Percentiles rank a stretch among this genome's conserved stretches.
Conservation (phyloP, 2,329 filamentous ascomycete species). For the Sclerotinia nivalis region DNA sequence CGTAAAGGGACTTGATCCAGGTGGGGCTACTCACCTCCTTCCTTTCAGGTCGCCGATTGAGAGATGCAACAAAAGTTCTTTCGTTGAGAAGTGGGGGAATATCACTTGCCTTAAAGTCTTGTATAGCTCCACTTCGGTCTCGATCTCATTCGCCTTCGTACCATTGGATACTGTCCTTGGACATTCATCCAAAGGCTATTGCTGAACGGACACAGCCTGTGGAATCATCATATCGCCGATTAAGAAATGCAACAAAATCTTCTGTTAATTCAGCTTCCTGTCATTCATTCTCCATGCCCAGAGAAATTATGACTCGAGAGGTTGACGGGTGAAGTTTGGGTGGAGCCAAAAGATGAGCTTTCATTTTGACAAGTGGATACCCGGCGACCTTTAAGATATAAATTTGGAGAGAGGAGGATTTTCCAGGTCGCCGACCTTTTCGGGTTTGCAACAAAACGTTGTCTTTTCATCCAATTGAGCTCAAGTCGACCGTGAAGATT, state of each 20-base stretch:
- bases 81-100: not conserved
- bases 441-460: conserved; percentile 18
- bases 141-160: not conserved
- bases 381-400: not conserved
- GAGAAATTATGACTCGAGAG: not conserved
- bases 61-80: not conserved
- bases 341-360: conserved; percentile 7
- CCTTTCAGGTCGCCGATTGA: conserved; percentile 14
- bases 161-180: not conserved
- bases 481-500: not conserved
- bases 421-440: conserved; percentile 18
- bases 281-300: not conserved
- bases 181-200: not conserved
- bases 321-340: not conserved
- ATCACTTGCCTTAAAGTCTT: not conserved
- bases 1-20: not conserved
- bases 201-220: too few relatives aligned
- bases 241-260: not conserved
- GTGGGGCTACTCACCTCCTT: not conserved
- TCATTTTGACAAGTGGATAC: conserved; percentile 6
- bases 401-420: not conserved
- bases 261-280: not conserved
- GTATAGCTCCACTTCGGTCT: not conserved
- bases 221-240: not conserved
- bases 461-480: not conserved